Conservation (phyloP, 2,329 filamentous ascomycete species). For the Pseudogymnoascus sp. region DNA sequence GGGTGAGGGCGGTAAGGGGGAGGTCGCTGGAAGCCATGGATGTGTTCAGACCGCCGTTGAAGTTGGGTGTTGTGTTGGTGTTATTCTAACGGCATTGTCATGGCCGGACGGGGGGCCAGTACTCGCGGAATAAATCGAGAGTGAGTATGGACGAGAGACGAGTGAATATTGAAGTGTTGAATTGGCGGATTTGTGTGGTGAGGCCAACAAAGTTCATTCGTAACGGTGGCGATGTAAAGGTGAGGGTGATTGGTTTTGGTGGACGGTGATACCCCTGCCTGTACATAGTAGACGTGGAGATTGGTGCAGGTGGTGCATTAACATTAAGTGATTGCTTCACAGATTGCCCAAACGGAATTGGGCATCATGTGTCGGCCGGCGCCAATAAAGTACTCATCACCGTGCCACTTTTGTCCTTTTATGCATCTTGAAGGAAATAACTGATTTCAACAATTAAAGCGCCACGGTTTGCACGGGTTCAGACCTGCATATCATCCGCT, state of each 20-base stretch:
- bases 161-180: background rate
- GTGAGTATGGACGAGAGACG: background rate
- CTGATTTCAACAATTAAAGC: background rate
- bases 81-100: conserved; percentile 4
- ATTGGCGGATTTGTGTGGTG: conserved; percentile 4
- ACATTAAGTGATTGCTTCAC: background rate
- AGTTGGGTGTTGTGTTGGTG: background rate
- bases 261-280: conserved; percentile 4
- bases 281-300: conserved; percentile 2
- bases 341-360: background rate
- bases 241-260: conserved; percentile 3
- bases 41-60: conserved; percentile 12
- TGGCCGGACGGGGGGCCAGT: background rate
- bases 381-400: background rate
- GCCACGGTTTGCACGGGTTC: background rate
- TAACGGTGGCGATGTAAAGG: conserved; percentile 4
- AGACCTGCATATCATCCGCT: background rate
- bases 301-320: background rate
- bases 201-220: background rate
- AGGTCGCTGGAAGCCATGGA: conserved; percentile 39
- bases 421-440: background rate
- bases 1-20: conserved; percentile 35
- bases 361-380: background rate
- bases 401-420: background rate
- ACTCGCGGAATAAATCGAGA: background rate